Base-by-base conservation (phyloP, 176 grass and related monocot species). In the Phyllostachys edulis region DNA sequence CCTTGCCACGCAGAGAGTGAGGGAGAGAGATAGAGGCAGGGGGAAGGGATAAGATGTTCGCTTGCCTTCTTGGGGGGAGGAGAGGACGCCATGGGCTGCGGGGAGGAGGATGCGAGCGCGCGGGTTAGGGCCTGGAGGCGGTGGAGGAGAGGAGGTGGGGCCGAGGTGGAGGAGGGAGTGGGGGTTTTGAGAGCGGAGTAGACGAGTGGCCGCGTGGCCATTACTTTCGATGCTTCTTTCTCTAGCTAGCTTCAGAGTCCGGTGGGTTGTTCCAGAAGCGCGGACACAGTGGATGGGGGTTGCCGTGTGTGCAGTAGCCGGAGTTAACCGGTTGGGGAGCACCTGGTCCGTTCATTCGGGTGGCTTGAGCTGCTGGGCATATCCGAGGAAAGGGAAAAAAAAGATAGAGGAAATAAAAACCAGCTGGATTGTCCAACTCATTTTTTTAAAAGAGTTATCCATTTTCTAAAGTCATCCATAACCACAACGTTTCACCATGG, bases 1-100 rank as follows among this genome's bases (percentile, higher is more conserved):
- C 3, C 6, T 1, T 0, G 0, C 1, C 40, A 12, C 76, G 60
- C 52, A 6, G 17, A 17, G 21, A 40, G 6, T 15, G 7, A 50
- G 11, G 6, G 7, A 14, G 16, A 5, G 4, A 47, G 4, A 11
- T 41, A 2, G 23, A 54, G 26, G 5, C 46, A 4, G 20, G 0
- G 7, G 21, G 3, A 26, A 16, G 14, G 64, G 54, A 60, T 66
- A 24, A 16, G 20, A 42, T 0, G 26, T 1, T 11, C 16, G 72
- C 63, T 86, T 80, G 61, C 90, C 92, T 92, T 94, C 90, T 90
- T 90, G 1, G 87, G 34, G 13, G 82, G 1, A 0, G 77, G 51
- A 77, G 78, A 80, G 29, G 90, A 88, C 45, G 92, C 92, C 92
- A 94, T 92, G 72, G 83, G 9, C 45, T 76, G 87, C 5, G 41